phyloP scores from a whole-genome alignment of 257 asterid species.

The Misopates orontium region DNA sequence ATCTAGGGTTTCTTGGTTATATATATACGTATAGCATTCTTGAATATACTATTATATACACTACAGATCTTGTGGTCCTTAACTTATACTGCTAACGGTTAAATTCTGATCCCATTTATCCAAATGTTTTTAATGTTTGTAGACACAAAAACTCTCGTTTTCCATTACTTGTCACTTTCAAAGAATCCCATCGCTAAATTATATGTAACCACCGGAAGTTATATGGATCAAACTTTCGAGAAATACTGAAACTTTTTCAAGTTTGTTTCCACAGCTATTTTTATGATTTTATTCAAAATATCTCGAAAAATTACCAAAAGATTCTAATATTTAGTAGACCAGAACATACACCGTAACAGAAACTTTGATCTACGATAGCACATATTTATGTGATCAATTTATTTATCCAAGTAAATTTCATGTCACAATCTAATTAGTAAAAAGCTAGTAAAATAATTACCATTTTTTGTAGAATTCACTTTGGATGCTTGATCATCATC shows the following conservation, averaged over 20 bases:
- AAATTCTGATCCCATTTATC: too few relatives aligned
- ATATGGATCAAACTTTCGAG: too few relatives aligned
- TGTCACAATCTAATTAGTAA: neutral
- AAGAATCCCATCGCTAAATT: neutral
- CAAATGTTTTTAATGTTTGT: too few relatives aligned
- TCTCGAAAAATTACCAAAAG: too few relatives aligned
- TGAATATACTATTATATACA: neutral
- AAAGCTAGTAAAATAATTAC: constrained; percentile 9
- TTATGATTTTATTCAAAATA: too few relatives aligned
- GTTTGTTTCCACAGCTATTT: too few relatives aligned
- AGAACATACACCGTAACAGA: too few relatives aligned
- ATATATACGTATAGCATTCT: neutral
- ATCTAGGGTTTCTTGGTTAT: constrained; percentile 44
- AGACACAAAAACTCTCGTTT: neutral
- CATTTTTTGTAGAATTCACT: neutral
- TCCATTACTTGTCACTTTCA: constrained; percentile 18
- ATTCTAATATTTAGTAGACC: too few relatives aligned
- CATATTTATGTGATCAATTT: neutral
- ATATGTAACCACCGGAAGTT: too few relatives aligned
- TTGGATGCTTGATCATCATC: constrained; percentile 22
- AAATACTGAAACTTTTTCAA: too few relatives aligned
- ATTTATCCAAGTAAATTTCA: neutral
- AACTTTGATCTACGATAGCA: neutral
- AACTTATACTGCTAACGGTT: too few relatives aligned
- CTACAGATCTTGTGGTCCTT: constrained; percentile 29